These are phyloP conservation scores for Pythium oligandrum DNA, from an alignment of 352 stramenopile genomes.

Conservation along the genomic window DNA sequence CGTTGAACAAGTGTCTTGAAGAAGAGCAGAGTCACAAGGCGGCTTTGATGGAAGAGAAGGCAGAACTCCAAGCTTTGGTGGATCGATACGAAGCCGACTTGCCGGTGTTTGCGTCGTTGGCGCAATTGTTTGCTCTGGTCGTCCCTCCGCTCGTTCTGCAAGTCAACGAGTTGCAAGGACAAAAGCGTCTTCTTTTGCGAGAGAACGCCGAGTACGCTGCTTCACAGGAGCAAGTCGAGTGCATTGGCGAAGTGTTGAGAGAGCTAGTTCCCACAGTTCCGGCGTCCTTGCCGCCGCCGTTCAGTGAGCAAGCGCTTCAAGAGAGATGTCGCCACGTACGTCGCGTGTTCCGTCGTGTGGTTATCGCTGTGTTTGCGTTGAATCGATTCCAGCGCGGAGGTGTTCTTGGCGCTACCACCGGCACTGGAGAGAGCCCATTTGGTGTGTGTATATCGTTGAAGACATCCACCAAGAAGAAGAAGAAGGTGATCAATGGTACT, in stretches of 20 bases:
- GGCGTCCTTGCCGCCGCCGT: too few relatives aligned
- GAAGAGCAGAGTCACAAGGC: conserved; percentile 16
- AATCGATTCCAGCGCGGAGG: conserved; percentile 47
- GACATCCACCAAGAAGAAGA: conserved; percentile 5
- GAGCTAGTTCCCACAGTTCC: conserved; percentile 36
- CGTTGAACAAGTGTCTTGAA: conserved; percentile 23
- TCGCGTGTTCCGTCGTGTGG: conserved; percentile 36
- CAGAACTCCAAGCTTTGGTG: conserved; percentile 27
- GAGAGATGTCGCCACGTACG: not conserved
- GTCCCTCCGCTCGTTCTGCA: conserved; percentile 57
- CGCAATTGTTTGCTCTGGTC: conserved; percentile 57
- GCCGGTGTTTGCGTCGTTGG: conserved; percentile 36
- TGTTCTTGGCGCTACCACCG: conserved; percentile 3
- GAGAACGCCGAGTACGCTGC: conserved; percentile 45
- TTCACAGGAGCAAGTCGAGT: conserved; percentile 52
- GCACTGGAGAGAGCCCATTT: conserved; percentile 17
- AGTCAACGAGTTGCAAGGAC: conserved; percentile 52
- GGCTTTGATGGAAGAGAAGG: conserved; percentile 11
- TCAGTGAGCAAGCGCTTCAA: too few relatives aligned
- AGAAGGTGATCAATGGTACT: conserved; percentile 12
- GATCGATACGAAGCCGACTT: conserved; percentile 33
- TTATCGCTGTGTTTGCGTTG: conserved; percentile 63
- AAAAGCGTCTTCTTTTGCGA: conserved; percentile 47
- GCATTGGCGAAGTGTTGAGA: conserved; percentile 50
- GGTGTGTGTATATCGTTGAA: conserved; percentile 41